Percentiles rank a stretch among this genome's conserved stretches.
phyloP scores from a whole-genome alignment of 2,329 filamentous ascomycete species.

The Calonectria fujianensis region DNA sequence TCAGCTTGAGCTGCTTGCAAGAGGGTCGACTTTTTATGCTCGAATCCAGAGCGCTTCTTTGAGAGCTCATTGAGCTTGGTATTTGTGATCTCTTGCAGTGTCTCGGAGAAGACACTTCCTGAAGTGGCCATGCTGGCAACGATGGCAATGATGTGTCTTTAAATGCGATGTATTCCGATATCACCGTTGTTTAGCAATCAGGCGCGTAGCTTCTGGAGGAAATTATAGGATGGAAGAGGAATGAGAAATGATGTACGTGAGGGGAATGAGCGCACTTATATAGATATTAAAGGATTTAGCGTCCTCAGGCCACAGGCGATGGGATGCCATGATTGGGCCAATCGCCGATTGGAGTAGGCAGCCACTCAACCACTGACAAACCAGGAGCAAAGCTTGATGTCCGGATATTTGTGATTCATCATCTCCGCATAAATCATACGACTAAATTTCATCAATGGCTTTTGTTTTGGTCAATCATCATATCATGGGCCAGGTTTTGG shows the following conservation, averaged over 20 bases:
- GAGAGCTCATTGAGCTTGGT: constrained; percentile 66
- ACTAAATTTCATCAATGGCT: neutral
- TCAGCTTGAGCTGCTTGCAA: constrained; percentile 55
- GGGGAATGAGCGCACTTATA: neutral
- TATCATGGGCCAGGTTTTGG: neutral
- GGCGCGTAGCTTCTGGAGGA: neutral
- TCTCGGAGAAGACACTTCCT: constrained; percentile 64
- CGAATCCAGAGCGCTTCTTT: constrained; percentile 62
- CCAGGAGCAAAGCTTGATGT: neutral
- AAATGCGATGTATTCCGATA: neutral
- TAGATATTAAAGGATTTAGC: neutral
- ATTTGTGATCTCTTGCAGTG: constrained; percentile 65
- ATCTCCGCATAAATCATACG: neutral
- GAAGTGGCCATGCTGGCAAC: constrained; percentile 51
- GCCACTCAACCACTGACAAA: neutral
- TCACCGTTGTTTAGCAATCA: neutral
- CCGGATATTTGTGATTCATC: neutral
- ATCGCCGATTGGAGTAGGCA: neutral
- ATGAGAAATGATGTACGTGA: neutral
- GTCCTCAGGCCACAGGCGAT: constrained; percentile 12
- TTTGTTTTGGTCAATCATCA: neutral
- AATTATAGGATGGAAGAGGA: neutral
- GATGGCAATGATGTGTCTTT: neutral
- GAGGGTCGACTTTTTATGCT: constrained; percentile 58
- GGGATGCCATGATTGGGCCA: neutral